phyloP scores from a whole-genome alignment of 805 yeast genomes.

The Metschnikowia cerradonensis region DNA sequence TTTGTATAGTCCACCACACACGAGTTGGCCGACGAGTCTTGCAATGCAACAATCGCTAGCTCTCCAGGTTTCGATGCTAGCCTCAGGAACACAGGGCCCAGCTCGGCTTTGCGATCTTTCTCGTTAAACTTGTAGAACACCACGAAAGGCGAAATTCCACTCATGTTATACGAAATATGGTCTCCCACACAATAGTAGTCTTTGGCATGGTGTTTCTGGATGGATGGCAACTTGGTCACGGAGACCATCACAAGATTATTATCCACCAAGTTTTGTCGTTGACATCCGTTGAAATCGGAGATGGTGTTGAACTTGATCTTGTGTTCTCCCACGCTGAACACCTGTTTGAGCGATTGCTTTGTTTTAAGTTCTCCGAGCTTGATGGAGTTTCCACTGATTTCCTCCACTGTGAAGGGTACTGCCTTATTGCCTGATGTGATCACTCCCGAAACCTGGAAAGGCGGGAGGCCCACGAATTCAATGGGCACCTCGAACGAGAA shows the following conservation, averaged over 20 bases:
- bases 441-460: constrained; percentile 55
- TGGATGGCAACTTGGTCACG: constrained; percentile 74
- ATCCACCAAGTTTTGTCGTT: constrained; percentile 34
- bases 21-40: constrained; percentile 67
- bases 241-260: constrained; percentile 47
- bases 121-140: constrained; percentile 73
- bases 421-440: constrained; percentile 56
- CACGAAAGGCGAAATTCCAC: constrained; percentile 77
- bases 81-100: constrained; percentile 49
- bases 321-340: constrained; percentile 68
- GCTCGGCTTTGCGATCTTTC: constrained; percentile 51
- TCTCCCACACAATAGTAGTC: constrained; percentile 87
- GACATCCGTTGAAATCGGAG: constrained; percentile 69
- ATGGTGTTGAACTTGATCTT: constrained; percentile 54
- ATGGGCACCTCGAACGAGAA: constrained; percentile 47
- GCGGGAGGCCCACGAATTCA: constrained; percentile 53
- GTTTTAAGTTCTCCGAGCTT: constrained; percentile 11
- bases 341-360: constrained; percentile 30
- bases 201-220: constrained; percentile 30
- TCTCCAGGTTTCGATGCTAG: constrained; percentile 82
- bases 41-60: constrained; percentile 59
- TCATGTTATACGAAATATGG: constrained; percentile 67
- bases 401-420: constrained; percentile 42
- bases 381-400: constrained; percentile 31
- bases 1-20: constrained; percentile 62